Base-by-base conservation (phyloP, 2,329 filamentous ascomycete species). In the Cercospora sp. region DNA sequence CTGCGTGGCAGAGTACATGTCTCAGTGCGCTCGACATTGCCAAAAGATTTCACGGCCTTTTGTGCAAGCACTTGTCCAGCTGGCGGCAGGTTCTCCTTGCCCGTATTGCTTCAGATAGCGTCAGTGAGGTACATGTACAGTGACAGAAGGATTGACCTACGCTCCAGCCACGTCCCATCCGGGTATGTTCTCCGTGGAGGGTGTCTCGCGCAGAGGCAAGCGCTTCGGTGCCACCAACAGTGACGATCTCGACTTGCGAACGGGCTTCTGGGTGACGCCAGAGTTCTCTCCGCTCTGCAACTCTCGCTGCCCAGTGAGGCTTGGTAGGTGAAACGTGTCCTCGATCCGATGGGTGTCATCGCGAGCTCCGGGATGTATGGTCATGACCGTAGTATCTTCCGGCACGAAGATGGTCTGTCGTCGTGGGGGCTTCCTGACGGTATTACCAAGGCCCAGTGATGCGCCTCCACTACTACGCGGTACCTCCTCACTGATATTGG, bases 1-100 rank as follows among this genome's bases (percentile, higher is more conserved):
- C 43, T 72, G 5, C 55, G 68, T 16, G 58, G 53, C 13, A 57
- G 40, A 16, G n/a, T 43, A 10, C 45, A 59, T 30, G 28, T 32
- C 8, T 49, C 43, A 26, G 16, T 18, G 21, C 51, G n/a, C 8
- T 63, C 34, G 21, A 34, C 45, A 21, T 65, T 28, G 34, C 28
- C 43, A 2, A 61, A 37, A 16, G 18, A 12, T n/a, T 63, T 59
- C 57, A 66, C 66, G 43, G 37, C 30, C 60, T 64, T 65, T 43
- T 68, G 45, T 40, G 43, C 12, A 16, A 49, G 26, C 12, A 40
- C 51, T n/a, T 65, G 40, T 16, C 61, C 66, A 3, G 83, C 83
- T 0, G 87, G 88, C 13, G 87, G 87, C 5, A 88, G 74, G 70
- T 90, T 90, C 75, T 90, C 88, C 72, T 90, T 90, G 5, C 88